Base-by-base conservation (phyloP, 2,329 filamentous ascomycete genomes). In the Bipolaris sorokiniana region DNA sequence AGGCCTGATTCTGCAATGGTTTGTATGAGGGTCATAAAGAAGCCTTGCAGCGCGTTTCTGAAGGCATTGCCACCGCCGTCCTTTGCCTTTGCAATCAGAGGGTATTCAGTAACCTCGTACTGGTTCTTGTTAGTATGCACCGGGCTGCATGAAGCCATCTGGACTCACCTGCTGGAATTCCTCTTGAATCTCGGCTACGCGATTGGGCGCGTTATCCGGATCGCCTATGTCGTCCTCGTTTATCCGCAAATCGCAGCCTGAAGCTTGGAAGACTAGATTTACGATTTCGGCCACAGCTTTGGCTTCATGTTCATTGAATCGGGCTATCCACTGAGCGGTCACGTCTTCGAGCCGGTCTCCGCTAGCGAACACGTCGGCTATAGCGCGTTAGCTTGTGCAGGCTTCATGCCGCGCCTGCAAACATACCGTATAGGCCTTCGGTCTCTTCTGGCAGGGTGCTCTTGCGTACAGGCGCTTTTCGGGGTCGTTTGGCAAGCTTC, bases 101-200 rank as follows among this genome's bases (percentile, higher is more conserved):
- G 95, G 70, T 99, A 99, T 47, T 98, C 95, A 31, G 90, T 89
- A 48, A 94, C 89, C 73, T 90, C 87, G 83, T 90, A 85, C 81
- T 88, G 59, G 48, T 26, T 26, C 31, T 41, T 46, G 54, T 75
- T 61, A 63, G 56, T 42, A 47, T 51, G 50, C 51, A 36, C 23
- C 18, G 26, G 6, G 13, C 16, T 5, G 22, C 16, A n/a, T 2
- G 22, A 15, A 16, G 11, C 15, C 13, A 26, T n/a, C 23, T 42
- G 54, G 16, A 76, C 84, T 70, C 76, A 91, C 90, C 73, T 90
- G 87, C 76, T 95, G 89, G 72, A 93, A 96, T 60, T 93, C 87
- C 60, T 90, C 88, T 76, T 97, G 91, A n/a, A 99, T 82, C 68
- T 98, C 93, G 20, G 84, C 82, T 44, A 99, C 80, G 70, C 88